These are phyloP conservation scores for Trypanosoma mega DNA, from an alignment of 208 protist genomes.

Conservation along the genomic window DNA sequence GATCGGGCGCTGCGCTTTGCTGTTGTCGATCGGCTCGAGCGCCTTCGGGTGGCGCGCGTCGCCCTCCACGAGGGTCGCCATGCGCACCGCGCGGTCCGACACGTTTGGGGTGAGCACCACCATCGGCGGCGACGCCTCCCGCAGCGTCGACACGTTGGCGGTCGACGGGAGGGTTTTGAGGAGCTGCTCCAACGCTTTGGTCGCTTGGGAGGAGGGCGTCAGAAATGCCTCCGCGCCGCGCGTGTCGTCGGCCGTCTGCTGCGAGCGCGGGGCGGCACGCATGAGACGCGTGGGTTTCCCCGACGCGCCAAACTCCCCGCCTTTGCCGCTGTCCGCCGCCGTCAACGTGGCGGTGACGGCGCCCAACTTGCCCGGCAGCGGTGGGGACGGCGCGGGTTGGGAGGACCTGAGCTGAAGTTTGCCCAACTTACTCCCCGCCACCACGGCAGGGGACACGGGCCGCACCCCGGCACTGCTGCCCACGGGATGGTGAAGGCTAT, in stretches of 20 bases:
- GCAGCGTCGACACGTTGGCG: conserved; percentile 17
- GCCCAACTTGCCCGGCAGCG: not conserved
- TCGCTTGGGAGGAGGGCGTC: not conserved
- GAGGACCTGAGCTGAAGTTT: too few relatives aligned
- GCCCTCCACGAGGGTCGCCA: conserved; percentile 12
- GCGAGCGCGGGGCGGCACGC: conserved; percentile 16
- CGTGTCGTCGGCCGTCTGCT: conserved; percentile 1
- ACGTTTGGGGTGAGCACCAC: conserved; percentile 8
- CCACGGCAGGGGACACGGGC: not conserved
- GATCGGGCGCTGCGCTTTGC: conserved; percentile 49
- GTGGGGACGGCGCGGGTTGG: too few relatives aligned
- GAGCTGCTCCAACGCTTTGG: conserved; percentile 10
- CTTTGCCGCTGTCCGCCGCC: not conserved
- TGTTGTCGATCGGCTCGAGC: conserved; percentile 63
- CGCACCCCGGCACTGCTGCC: conserved; percentile 30
- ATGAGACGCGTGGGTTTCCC: not conserved
- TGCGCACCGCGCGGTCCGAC: conserved; percentile 6
- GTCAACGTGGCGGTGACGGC: not conserved
- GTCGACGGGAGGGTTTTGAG: not conserved
- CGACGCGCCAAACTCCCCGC: not conserved
- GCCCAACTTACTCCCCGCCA: too few relatives aligned
- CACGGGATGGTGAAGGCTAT: conserved; percentile 2
- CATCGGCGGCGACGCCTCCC: conserved; percentile 15
- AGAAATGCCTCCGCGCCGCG: not conserved
- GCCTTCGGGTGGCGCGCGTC: conserved; percentile 42